These are phyloP conservation scores for Akebia trifoliata DNA, from an alignment of 164 flowering plant species.

Conservation along the genomic window DNA sequence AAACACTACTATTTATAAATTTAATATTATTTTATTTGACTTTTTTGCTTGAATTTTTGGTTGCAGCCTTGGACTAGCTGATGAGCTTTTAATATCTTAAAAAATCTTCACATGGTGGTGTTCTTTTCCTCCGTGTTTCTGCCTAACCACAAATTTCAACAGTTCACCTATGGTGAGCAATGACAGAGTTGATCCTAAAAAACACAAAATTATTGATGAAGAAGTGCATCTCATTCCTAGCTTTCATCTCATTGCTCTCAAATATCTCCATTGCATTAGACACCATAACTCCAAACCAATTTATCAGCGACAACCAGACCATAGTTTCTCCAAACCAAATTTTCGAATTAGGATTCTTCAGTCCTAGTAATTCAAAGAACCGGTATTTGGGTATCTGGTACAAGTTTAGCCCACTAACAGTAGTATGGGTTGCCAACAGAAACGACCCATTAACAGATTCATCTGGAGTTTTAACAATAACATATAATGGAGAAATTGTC, in stretches of 20 bases:
- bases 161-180: too few relatives aligned
- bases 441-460: constrained; percentile 36
- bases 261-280: not conserved
- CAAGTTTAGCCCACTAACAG: constrained; percentile 17
- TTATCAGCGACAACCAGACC: constrained; percentile 15
- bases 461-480: constrained; percentile 14
- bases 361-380: constrained; percentile 10
- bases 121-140: too few relatives aligned
- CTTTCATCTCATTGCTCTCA: not conserved
- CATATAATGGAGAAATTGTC: not conserved
- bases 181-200: too few relatives aligned
- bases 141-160: too few relatives aligned
- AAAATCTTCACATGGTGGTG: too few relatives aligned
- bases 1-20: too few relatives aligned
- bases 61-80: too few relatives aligned
- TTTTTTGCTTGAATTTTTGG: too few relatives aligned
- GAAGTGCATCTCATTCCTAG: not conserved
- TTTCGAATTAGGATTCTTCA: constrained; percentile 23
- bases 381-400: constrained; percentile 23
- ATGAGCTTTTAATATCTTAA: too few relatives aligned
- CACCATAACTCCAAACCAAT: constrained; percentile 7
- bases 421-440: constrained; percentile 66
- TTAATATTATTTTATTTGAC: too few relatives aligned
- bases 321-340: constrained; percentile 2
- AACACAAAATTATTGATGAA: not conserved